Conservation (phyloP, 129 eudicot genomes). For the Rutidosis leptorrhynchoides region DNA sequence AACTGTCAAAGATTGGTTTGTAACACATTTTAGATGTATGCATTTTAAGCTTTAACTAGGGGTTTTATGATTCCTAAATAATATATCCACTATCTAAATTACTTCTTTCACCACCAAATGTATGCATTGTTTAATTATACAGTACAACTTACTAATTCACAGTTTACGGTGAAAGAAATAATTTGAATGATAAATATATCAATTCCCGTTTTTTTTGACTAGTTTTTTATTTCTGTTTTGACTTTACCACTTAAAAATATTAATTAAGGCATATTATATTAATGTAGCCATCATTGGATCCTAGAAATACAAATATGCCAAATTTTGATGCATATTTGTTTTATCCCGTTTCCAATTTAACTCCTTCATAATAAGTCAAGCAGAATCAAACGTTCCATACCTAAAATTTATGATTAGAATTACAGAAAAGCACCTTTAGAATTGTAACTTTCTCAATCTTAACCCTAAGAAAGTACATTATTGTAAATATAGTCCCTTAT, state of each 20-base stretch:
- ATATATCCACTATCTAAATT: too few species aligned
- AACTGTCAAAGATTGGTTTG: constrained; percentile 1
- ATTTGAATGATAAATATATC: too few species aligned
- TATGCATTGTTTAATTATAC: too few species aligned
- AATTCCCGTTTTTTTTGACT: too few species aligned
- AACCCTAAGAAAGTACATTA: constrained; percentile 10
- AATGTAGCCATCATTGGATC: constrained; percentile 21
- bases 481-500: constrained; percentile 4
- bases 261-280: background rate
- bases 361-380: constrained; percentile 23
- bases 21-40: background rate
- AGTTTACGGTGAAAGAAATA: too few species aligned
- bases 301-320: constrained; percentile 23
- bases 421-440: background rate
- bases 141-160: too few species aligned
- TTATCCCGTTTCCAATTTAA: constrained; percentile 35
- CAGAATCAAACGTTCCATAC: constrained; percentile 19
- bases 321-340: constrained; percentile 11
- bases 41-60: background rate
- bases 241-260: background rate
- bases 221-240: background rate
- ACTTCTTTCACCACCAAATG: too few species aligned
- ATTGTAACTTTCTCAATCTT: background rate
- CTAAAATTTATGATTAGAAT: background rate
- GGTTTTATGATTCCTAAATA: too few species aligned